These are phyloP conservation scores for Penicillium palitans DNA, from an alignment of 2,329 filamentous ascomycete genomes.

Conservation along the genomic window DNA sequence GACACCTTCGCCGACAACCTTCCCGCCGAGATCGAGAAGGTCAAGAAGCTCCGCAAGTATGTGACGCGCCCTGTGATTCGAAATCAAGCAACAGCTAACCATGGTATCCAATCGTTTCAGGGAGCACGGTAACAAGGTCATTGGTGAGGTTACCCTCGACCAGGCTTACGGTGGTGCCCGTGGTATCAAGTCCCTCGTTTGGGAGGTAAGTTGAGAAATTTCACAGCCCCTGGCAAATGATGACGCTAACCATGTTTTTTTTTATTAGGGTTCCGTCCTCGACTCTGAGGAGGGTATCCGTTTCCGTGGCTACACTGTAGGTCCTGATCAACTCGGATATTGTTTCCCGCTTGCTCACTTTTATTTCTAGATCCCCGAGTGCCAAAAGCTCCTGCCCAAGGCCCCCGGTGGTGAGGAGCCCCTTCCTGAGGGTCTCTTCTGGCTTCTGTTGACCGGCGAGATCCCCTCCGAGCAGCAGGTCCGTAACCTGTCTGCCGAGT, in stretches of 20 bases:
- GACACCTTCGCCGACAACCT: slow-evolving; percentile 96
- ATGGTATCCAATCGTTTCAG: slow-evolving; percentile 49
- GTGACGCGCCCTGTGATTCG: slow-evolving; percentile 36
- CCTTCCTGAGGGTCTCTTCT: slow-evolving; percentile 98
- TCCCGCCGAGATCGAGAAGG: slow-evolving; percentile 96
- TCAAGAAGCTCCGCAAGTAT: slow-evolving; percentile 97
- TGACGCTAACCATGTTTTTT: slow-evolving; percentile 14
- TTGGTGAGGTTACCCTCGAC: slow-evolving; percentile 98
- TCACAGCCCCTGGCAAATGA: not conserved
- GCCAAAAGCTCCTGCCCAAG: slow-evolving; percentile 96
- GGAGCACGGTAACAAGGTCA: slow-evolving; percentile 90
- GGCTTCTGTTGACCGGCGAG: slow-evolving; percentile 97
- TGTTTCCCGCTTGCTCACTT: slow-evolving; percentile 21
- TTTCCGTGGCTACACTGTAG: slow-evolving; percentile 91
- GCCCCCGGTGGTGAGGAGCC: slow-evolving; percentile 95
- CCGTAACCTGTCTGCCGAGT: slow-evolving; percentile 95
- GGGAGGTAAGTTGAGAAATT: slow-evolving; percentile 63
- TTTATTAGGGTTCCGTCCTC: slow-evolving; percentile 75
- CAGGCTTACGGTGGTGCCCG: slow-evolving; percentile 99
- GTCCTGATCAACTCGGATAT: slow-evolving; percentile 21
- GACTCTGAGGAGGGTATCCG: slow-evolving; percentile 99
- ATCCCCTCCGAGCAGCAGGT: slow-evolving; percentile 98
- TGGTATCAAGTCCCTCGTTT: slow-evolving; percentile 97
- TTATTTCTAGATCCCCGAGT: slow-evolving; percentile 75
- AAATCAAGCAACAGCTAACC: slow-evolving; percentile 19